Base-by-base conservation (phyloP, 2,329 filamentous ascomycete genomes). In the Ceratocystis ficicola region DNA sequence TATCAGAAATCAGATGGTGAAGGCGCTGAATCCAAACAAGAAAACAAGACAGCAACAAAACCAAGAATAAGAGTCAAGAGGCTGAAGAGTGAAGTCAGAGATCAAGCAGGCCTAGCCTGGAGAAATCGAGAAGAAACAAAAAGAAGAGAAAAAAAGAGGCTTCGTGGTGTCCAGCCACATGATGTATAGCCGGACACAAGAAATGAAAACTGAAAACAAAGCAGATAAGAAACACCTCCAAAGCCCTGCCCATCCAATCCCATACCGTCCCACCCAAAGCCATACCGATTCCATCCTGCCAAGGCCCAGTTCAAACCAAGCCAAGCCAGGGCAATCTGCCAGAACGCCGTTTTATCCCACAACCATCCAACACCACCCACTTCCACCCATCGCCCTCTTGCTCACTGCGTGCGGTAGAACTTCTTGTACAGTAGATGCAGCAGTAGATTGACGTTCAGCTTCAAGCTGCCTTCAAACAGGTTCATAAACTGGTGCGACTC, bases 341-440 rank as follows among this genome's bases (percentile, higher is more conserved):
- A 12, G 52, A 63, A 63, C 50, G 46, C 44, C 32, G 32, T 62
- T 44, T 44, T 46, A 62, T 20, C 44, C 60, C 10, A 62, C 10
- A 22, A 22, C 60, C 12, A 28, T 36, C 32, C 32, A 12, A 15
- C 28, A 59, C 44, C 65, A n/a, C 52, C 28, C 65, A 30, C 17
- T 30, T n/a, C 22, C 20, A 17, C 17, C 64, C 59, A 3, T 20
- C 6, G 2, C 28, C 5, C 63, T n/a, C 17, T 44, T 50, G 20
- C 44, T 77, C 77, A 86, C 72, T 86, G 84, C 68, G 85, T 87
- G 68, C 85, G 79, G 74, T 99, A 99, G 76, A 99, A 99, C 81
- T 99, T 99, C 83, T 95, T 95, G 81, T 97, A 97, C 71, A 99
- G 83, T 75, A 97, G 80, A 81, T 99, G 94, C 80, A 99, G 80